A percentile compares a stretch with the other conserved stretches of the same genome.
phyloP scores from a whole-genome alignment of 352 stramenopile genomes.

The Pythium myriotylum region DNA sequence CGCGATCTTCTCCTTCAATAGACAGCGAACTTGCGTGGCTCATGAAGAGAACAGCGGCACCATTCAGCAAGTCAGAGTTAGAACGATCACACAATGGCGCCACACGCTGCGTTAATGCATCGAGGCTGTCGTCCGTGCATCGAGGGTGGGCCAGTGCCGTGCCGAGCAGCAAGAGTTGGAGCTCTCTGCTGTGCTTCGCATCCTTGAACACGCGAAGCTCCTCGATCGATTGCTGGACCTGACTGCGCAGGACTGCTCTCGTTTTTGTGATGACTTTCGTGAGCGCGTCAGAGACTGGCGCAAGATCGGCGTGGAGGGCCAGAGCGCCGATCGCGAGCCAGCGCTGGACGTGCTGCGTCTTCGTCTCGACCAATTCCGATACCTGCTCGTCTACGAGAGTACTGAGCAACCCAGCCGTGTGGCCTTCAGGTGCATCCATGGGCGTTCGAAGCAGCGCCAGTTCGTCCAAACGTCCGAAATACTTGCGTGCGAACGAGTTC shows the following conservation, averaged over 20 bases:
- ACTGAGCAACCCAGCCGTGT: conserved; percentile 15
- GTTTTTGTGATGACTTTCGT: neutral
- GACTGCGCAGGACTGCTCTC: neutral
- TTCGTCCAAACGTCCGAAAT: conserved; percentile 16
- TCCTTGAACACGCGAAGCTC: conserved; percentile 20
- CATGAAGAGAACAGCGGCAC: conserved; percentile 10
- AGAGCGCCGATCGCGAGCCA: conserved; percentile 17
- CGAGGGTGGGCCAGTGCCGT: conserved; percentile 10
- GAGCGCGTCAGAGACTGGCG: neutral
- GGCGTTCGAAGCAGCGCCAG: conserved; percentile 17
- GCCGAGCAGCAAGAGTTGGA: conserved; percentile 13
- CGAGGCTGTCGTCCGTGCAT: neutral
- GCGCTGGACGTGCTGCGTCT: conserved; percentile 1
- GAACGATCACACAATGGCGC: neutral
- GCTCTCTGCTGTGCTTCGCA: neutral
- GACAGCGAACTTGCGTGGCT: conserved; percentile 13
- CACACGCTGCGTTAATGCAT: neutral
- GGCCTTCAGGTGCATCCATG: conserved; percentile 5
- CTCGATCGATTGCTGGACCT: conserved; percentile 16
- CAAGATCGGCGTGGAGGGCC: neutral
- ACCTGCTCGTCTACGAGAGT: conserved; percentile 13
- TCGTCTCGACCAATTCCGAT: neutral
- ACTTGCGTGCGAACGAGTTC: conserved; percentile 16
- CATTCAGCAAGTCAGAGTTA: conserved; percentile 2
- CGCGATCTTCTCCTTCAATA: neutral